Base-by-base conservation (phyloP, 139 green algal species). In the Protoeuglena noctilucae region DNA sequence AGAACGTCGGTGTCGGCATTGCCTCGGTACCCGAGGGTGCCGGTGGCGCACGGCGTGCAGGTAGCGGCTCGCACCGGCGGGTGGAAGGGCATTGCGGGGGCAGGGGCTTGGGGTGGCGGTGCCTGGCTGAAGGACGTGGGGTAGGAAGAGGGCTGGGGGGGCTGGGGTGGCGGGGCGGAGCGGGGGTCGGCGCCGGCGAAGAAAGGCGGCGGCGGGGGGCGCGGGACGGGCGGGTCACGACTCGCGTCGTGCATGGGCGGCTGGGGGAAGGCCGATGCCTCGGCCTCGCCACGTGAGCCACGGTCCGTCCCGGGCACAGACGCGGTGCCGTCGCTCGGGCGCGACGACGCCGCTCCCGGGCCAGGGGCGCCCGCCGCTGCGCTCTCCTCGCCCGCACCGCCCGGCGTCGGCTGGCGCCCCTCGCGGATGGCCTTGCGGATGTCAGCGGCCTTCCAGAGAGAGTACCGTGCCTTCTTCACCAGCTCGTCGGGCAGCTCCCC, bases 361-460 rank as follows among this genome's bases (percentile, higher is more conserved):
- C 34, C 9, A 12, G 9, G 34, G 9, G 34, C 9, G 34, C 9
- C 12, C 34, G 34, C 9, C 12, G 34, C 9, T n/a, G n/a, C n/a
- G n/a, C n/a, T n/a, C n/a, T n/a, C n/a, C n/a, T n/a, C 34, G 34
- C 9, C 9, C 34, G 34, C 34, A 12, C 9, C 7, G 34, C 71
- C 69, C 22, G 81, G 64, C 9, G 49, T 60, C 0, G 83, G 81
- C 26, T 57, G 28, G 7, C 77, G 60, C n/a, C 84, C 82, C 67
- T 93, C 83, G 2, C 74, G 60, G 1, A 92, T 29, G 0, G 85
- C 85, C 60, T 85, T 90, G 54, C 72, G 64, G 19, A 95, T 87
- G 28, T 94, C 86, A 9, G 84, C 73, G 0, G 86, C 86, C 2
- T 86, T 75, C 84, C 84, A 95, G 3, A 73, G 60, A 1, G 83